Conservation (phyloP, 306 rosid species). For the Fragaria vesca region DNA sequence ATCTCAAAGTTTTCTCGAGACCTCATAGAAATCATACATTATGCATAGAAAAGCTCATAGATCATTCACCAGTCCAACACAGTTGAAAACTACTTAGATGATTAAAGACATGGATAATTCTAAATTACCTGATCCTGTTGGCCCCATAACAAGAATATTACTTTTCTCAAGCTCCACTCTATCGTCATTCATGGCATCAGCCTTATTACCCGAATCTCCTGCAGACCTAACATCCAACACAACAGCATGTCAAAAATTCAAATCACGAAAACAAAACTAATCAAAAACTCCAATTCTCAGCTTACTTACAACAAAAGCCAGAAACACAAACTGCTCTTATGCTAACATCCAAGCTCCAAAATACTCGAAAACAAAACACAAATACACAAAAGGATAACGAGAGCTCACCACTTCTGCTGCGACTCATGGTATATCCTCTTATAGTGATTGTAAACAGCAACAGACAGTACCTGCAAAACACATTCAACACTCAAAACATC, state of each 20-base stretch:
- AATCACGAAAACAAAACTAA: not conserved
- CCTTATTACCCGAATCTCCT: slow-evolving; percentile 58
- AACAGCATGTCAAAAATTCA: slow-evolving; percentile 35
- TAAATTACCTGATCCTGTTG: slow-evolving; percentile 94
- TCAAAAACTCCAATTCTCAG: too few species aligned
- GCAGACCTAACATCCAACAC: slow-evolving; percentile 70
- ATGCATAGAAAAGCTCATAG: too few species aligned
- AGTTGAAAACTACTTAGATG: slow-evolving; percentile 3
- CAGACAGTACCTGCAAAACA: slow-evolving; percentile 71
- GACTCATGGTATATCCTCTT: slow-evolving; percentile 77
- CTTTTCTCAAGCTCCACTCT: slow-evolving; percentile 95
- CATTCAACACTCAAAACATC: slow-evolving; percentile 11
- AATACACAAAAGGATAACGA: slow-evolving; percentile 23
- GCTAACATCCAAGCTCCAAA: not conserved
- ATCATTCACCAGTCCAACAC: slow-evolving; percentile 5
- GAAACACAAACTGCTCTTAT: not conserved
- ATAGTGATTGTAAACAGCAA: slow-evolving; percentile 97
- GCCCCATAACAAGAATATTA: slow-evolving; percentile 96
- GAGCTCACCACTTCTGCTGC: slow-evolving; percentile 57
- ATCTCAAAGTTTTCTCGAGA: not conserved
- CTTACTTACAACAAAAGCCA: too few species aligned
- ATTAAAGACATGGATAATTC: slow-evolving; percentile 16
- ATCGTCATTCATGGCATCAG: slow-evolving; percentile 56
- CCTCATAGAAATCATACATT: not conserved
- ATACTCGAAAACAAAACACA: not conserved